Evolutionary conservation across 768 basidiomycete genomes (phyloP).

Genomic region (Boletus sensibilis): DNA sequence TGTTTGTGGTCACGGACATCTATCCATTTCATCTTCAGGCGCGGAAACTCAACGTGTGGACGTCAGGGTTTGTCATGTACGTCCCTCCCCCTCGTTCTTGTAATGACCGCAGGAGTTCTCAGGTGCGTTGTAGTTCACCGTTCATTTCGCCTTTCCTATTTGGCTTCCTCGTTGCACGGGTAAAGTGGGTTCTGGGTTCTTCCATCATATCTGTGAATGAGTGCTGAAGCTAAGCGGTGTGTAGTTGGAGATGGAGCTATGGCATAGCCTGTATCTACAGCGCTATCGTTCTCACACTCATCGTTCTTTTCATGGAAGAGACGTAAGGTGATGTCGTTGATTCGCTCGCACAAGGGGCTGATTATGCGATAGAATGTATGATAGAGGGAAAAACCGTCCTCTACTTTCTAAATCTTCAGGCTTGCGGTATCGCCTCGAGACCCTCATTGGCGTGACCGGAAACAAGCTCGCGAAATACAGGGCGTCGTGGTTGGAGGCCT

Average conservation of each 20-base stretch:
- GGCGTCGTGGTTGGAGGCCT: slow-evolving; percentile 37
- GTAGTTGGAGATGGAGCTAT: slow-evolving; percentile 52
- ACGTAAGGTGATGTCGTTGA: slow-evolving; percentile 36
- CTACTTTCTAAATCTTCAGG: slow-evolving; percentile 28
- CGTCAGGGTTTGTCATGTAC: slow-evolving; percentile 52
- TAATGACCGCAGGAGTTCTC: slow-evolving; percentile 22
- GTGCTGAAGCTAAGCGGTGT: not conserved
- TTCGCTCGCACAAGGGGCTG: not conserved
- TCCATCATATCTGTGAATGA: too few relatives aligned
- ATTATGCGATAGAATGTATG: slow-evolving; percentile 41
- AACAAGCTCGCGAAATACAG: slow-evolving; percentile 45
- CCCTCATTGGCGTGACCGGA: slow-evolving; percentile 50
- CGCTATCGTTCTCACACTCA: slow-evolving; percentile 44
- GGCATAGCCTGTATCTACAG: slow-evolving; percentile 50
- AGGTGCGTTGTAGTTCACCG: slow-evolving; percentile 31
- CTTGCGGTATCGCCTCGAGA: slow-evolving; percentile 43
- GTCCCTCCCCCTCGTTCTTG: slow-evolving; percentile 38
- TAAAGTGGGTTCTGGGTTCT: slow-evolving; percentile 20
- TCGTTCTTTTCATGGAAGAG: slow-evolving; percentile 48
- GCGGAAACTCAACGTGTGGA: slow-evolving; percentile 52
- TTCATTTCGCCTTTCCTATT: slow-evolving; percentile 33
- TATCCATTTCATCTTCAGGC: slow-evolving; percentile 56
- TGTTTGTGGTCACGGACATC: slow-evolving; percentile 48
- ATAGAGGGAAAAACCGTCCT: slow-evolving; percentile 41
- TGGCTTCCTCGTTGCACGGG: slow-evolving; percentile 29